phyloP scores from a whole-genome alignment of 345 rosid species.

The Citrus maxima region DNA sequence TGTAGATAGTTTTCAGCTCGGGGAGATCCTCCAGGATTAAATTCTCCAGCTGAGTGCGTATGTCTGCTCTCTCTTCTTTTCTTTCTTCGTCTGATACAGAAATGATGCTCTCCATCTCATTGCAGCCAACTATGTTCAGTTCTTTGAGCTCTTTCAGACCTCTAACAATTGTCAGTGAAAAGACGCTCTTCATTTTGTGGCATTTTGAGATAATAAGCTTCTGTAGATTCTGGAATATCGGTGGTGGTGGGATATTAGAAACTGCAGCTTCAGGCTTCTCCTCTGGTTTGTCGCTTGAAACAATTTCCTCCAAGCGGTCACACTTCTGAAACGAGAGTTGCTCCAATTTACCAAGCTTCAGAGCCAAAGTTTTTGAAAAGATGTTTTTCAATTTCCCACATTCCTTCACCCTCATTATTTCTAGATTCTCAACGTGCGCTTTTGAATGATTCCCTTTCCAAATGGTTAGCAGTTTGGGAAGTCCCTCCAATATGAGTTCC shows the following conservation, averaged over 20 bases:
- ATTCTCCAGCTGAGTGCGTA: not conserved
- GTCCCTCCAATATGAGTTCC: conserved; percentile 2
- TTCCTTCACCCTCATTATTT: not conserved
- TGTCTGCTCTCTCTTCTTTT: not conserved
- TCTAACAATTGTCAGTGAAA: not conserved
- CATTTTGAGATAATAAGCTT: not conserved
- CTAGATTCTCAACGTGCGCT: not conserved
- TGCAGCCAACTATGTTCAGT: not conserved
- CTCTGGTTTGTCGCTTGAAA: not conserved
- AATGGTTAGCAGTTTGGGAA: not conserved
- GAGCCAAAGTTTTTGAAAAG: conserved; percentile 1
- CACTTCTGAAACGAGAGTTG: not conserved
- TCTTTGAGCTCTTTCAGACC: not conserved
- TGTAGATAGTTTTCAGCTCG: not conserved
- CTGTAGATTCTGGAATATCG: not conserved
- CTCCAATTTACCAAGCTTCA: not conserved
- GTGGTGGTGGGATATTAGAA: not conserved
- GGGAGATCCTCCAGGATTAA: not conserved
- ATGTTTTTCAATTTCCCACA: conserved; percentile 6
- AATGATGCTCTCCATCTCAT: not conserved
- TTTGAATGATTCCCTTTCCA: not conserved
- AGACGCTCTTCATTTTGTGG: not conserved
- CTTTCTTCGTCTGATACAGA: not conserved
- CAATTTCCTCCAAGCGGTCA: not conserved
- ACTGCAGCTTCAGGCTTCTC: not conserved